Conservation (phyloP, 768 basidiomycete species). For the Suillus paluster region DNA sequence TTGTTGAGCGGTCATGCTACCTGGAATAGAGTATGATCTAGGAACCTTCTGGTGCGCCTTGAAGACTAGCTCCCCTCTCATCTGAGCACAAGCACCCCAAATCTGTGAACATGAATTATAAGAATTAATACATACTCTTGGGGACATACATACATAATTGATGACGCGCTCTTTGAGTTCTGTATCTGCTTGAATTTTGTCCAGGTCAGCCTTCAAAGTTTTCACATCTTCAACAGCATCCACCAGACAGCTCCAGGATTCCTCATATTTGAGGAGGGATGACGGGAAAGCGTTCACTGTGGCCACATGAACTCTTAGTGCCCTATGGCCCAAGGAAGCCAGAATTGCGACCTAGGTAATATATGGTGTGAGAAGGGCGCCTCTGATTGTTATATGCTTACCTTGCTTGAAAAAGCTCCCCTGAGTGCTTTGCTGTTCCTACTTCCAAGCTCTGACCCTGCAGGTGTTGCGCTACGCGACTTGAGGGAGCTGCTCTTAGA, state of each 20-base stretch:
- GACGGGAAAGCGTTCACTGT: not conserved
- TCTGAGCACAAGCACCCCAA: not conserved
- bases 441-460: not conserved
- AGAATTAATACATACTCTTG: not conserved
- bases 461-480: not conserved
- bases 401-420: not conserved
- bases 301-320: not conserved
- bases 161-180: not conserved
- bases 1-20: not conserved
- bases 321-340: not conserved
- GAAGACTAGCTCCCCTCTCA: not conserved
- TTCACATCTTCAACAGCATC: not conserved
- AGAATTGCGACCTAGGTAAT: not conserved
- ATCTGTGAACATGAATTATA: not conserved
- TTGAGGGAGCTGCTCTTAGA: not conserved
- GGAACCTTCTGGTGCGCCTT: not conserved
- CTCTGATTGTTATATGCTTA: not conserved
- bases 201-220: not conserved
- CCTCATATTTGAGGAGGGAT: not conserved
- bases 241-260: not conserved
- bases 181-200: not conserved
- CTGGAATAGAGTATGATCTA: not conserved
- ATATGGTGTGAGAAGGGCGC: not conserved
- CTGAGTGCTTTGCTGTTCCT: not conserved
- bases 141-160: not conserved